Evolutionary conservation across 129 eudicot genomes (phyloP), one percentile per base, ranked within the genome.

Genomic region (Saussurea involucrata): DNA sequence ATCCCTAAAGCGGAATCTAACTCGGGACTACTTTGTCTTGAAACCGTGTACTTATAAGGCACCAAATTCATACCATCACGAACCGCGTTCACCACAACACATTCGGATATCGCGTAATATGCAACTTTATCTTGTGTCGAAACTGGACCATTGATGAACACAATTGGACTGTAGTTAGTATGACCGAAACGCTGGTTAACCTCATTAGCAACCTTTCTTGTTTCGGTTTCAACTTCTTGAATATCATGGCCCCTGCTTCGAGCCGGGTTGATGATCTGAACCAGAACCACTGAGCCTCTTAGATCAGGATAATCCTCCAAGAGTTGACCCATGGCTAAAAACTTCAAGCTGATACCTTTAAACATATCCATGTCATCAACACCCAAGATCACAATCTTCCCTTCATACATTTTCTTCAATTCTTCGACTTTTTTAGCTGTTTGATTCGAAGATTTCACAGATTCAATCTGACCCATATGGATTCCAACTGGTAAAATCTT

Each of bases 31-130:
- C 96, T 81, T 61, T 95, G 92, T 17, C 99, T 84, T 6, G 89
- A 88, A 9, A 92, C 97, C 0, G 91, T 95, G 79, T 95, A 95
- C 88, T 86, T 88, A 71, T 95, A 95, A 25, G 99, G 97, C 5
- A 95, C 94, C 85, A 95, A 84, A 85, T 95, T 95, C 99, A 95
- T 88, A 22, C 99, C 99, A 88, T 95, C 99, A 25, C 97, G 88
- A 40, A 95, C 92, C 17, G 96, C 90, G 88, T 95, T 92, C 77
- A 95, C 93, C 61, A 95, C 88, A 78, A 86, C 86, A 82, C 99
- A 95, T 68, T 95, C 97, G 0, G 97, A 78, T 63, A 95, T 86
- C 6, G 95, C 83, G 28, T 82, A 95, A 53, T 95, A 88, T 0
- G 97, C 97, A 2, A 87, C 89, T 80, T 95, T 95, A 34, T 92